These are phyloP conservation scores for Aspergillus sp. DNA, from an alignment of 2,329 filamentous ascomycete species.

Conservation along the genomic window DNA sequence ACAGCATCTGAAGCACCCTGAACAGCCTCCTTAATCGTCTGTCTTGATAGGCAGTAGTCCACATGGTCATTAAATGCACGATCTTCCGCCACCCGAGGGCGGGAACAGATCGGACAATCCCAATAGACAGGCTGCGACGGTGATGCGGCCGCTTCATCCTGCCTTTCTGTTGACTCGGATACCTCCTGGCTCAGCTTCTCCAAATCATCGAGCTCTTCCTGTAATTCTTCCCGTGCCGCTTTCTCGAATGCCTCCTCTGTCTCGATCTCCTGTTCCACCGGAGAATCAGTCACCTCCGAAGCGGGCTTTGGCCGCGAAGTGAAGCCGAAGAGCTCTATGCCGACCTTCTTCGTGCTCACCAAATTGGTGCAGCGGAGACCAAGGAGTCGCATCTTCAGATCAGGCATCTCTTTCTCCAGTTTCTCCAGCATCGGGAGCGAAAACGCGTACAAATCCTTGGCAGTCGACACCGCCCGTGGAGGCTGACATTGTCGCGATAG, in stretches of 20 bases:
- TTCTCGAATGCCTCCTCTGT: constrained; percentile 68
- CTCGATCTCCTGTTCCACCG: constrained; percentile 65
- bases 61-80: constrained; percentile 85
- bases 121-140: constrained; percentile 58
- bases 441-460: constrained; percentile 81
- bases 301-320: constrained; percentile 26
- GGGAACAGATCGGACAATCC: constrained; percentile 85
- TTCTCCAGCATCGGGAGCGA: constrained; percentile 81
- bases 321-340: constrained; percentile 76
- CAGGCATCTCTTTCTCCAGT: constrained; percentile 78
- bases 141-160: constrained; percentile 23
- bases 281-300: constrained; percentile 22
- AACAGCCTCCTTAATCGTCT: constrained; percentile 82
- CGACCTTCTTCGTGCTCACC: constrained; percentile 78
- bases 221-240: constrained; percentile 60
- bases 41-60: constrained; percentile 82
- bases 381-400: constrained; percentile 80
- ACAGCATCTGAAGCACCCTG: constrained; percentile 49
- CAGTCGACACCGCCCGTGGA: constrained; percentile 69
- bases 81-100: constrained; percentile 74
- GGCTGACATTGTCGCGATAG: constrained; percentile 75
- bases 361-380: constrained; percentile 86
- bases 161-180: constrained; percentile 12
- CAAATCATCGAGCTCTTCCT: constrained; percentile 63
- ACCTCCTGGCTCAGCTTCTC: constrained; percentile 64